Base-by-base conservation (phyloP, 371 early-diverging fungal genomes). In the Apophysomyces elegans region DNA sequence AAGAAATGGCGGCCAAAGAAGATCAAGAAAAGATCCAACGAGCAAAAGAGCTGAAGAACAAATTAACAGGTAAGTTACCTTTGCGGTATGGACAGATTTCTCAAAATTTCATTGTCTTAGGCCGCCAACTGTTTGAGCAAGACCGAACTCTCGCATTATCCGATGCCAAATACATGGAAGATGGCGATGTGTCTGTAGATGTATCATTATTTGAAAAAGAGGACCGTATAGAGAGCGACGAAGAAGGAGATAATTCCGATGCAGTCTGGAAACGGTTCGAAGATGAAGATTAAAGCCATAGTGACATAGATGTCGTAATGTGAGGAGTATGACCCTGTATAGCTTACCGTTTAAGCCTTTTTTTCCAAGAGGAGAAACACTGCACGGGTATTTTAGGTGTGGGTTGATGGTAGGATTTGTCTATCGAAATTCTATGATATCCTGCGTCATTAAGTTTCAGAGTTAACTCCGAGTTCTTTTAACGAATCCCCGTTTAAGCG, bases 91-190 rank as follows among this genome's bases (percentile, higher is more conserved):
- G 16, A 13, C 12, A 9, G 16, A 56, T 38, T 16, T 54, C 54
- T 56, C 14, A 54, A 16, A 7, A 18, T 57, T 1, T 36, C 45
- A 39, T 13, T 59, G 16, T 16, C 7, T 50, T 37, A 87, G 96
- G 97, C 21, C 88, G 95, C 35, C 91, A 95, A 82, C 78, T 96
- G 77, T 98, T 98, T 70, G 96, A 95, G 72, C 88, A 91, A 69
- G 95, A 98, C 74, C 84, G 84, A 77, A 79, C 91, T 45, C 85
- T 98, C 60, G 95, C 93, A 37, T 74, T 78, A 71, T 93, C 94
- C 5, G 98, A 98, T 77, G 81, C 91, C 57, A 85, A 79, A 37
- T 91, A 88, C 71, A 85, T 94, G 79, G 91, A 92, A 39, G 96
- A 95, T 11, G 96, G 91, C 12, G 96, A 95, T 75, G 91, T 90